These are phyloP conservation scores for Debaryomyces hansenii DNA, from an alignment of 805 yeast species.

Conservation along the genomic window DNA sequence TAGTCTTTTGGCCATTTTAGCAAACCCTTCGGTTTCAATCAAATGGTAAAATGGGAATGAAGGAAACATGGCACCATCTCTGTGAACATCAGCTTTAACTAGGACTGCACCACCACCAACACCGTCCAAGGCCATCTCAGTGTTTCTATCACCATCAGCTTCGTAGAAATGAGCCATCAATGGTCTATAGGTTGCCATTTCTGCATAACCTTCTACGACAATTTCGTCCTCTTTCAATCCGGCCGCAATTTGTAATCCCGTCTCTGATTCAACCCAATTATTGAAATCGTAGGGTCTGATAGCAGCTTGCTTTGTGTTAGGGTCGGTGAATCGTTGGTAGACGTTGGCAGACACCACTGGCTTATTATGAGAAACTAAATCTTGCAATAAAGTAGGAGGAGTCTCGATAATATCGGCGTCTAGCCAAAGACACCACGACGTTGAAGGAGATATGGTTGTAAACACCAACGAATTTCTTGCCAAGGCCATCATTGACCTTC, in stretches of 20 bases:
- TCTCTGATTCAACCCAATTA: constrained; percentile 89
- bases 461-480: constrained; percentile 91
- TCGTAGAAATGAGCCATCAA: constrained; percentile 90
- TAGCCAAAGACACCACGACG: constrained; percentile 95
- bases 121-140: constrained; percentile 88
- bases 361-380: constrained; percentile 79
- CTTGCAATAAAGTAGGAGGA: constrained; percentile 80
- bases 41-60: constrained; percentile 96
- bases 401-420: constrained; percentile 94
- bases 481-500: constrained; percentile 88
- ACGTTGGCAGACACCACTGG: constrained; percentile 92
- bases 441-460: constrained; percentile 84
- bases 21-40: constrained; percentile 97
- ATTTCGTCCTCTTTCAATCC: constrained; percentile 83
- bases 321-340: constrained; percentile 75
- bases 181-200: constrained; percentile 90
- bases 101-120: constrained; percentile 97
- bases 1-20: constrained; percentile 94
- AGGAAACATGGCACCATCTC: constrained; percentile 99
- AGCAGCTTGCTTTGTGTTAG: constrained; percentile 49
- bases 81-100: constrained; percentile 96
- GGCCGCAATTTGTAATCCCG: constrained; percentile 73
- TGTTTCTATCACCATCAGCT: constrained; percentile 55
- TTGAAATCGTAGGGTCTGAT: constrained; percentile 93
- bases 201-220: constrained; percentile 91